These are phyloP conservation scores for Heterobasidion parviporum DNA, from an alignment of 1,284 basidiomycete genomes.

Conservation along the genomic window DNA sequence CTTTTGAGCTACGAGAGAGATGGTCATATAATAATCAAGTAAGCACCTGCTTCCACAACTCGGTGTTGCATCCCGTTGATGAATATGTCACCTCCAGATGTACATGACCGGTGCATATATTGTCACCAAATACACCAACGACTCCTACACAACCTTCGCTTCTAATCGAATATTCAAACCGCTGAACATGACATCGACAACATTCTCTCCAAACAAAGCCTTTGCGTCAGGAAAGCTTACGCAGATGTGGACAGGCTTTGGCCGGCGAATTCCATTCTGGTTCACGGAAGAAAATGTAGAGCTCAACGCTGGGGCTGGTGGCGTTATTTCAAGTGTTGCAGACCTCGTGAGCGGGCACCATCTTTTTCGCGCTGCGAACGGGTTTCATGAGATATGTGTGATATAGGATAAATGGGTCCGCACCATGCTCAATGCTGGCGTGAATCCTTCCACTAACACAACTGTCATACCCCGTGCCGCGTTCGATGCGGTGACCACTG, in stretches of 20 bases:
- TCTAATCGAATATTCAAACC: constrained; percentile 31
- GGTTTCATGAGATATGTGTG: neutral
- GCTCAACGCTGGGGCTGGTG: constrained; percentile 31
- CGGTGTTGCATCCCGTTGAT: neutral
- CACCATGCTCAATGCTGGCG: constrained; percentile 33
- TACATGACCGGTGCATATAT: constrained; percentile 1
- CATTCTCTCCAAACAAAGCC: constrained; percentile 31
- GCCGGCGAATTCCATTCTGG: constrained; percentile 17
- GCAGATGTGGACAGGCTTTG: constrained; percentile 17
- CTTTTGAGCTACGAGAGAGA: constrained; percentile 30
- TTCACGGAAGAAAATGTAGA: constrained; percentile 7
- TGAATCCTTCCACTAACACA: constrained; percentile 30
- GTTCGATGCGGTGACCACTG: constrained; percentile 29
- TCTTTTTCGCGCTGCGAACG: neutral
- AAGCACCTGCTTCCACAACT: neutral
- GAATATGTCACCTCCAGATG: neutral
- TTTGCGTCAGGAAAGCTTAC: constrained; percentile 25
- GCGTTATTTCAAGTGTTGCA: constrained; percentile 24
- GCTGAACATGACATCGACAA: constrained; percentile 34
- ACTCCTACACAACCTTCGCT: constrained; percentile 30
- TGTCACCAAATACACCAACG: constrained; percentile 14
- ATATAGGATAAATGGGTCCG: constrained; percentile 32
- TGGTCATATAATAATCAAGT: constrained; percentile 40
- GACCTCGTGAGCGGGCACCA: constrained; percentile 15
- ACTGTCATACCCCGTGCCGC: constrained; percentile 30